Conservation (phyloP, 208 protist genomes). For the Trypanosoma conorhini region DNA sequence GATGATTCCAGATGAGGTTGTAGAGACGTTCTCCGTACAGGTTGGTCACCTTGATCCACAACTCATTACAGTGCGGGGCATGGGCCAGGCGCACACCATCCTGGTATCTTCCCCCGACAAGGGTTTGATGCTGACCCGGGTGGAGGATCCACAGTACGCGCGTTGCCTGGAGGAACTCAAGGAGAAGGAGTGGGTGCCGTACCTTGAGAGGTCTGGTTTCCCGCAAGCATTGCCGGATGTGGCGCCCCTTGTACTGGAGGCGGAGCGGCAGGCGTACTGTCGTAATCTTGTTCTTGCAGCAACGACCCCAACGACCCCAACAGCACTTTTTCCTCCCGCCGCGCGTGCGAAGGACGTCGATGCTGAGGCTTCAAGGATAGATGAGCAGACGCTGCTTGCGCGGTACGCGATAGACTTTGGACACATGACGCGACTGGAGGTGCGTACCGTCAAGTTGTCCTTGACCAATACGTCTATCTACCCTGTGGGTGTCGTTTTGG, state of each 20-base stretch:
- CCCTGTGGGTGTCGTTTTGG: conserved; percentile 69
- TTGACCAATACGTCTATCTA: conserved; percentile 87
- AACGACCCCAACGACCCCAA: background rate
- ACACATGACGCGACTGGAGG: conserved; percentile 88
- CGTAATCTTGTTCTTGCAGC: conserved; percentile 23
- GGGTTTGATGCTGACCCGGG: conserved; percentile 17
- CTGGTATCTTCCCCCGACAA: conserved; percentile 38
- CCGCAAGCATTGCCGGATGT: conserved; percentile 7
- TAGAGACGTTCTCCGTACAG: conserved; percentile 82
- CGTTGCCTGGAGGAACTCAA: conserved; percentile 19
- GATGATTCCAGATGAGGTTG: conserved; percentile 79
- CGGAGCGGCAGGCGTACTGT: conserved; percentile 78
- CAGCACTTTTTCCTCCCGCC: background rate
- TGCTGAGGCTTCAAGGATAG: conserved; percentile 2
- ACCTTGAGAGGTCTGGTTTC: conserved; percentile 30
- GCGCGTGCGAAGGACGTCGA: background rate
- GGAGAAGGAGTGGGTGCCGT: conserved; percentile 31
- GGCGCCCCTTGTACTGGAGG: conserved; percentile 49
- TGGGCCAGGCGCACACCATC: conserved; percentile 71
- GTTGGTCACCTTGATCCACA: conserved; percentile 95
- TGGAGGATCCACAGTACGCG: conserved; percentile 20
- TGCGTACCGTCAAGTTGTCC: conserved; percentile 67
- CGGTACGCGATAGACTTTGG: conserved; percentile 95
- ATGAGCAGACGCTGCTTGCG: conserved; percentile 54
- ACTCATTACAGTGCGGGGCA: conserved; percentile 70